Conservation (phyloP, 306 rosid genomes). For the Carpinus viminea region DNA sequence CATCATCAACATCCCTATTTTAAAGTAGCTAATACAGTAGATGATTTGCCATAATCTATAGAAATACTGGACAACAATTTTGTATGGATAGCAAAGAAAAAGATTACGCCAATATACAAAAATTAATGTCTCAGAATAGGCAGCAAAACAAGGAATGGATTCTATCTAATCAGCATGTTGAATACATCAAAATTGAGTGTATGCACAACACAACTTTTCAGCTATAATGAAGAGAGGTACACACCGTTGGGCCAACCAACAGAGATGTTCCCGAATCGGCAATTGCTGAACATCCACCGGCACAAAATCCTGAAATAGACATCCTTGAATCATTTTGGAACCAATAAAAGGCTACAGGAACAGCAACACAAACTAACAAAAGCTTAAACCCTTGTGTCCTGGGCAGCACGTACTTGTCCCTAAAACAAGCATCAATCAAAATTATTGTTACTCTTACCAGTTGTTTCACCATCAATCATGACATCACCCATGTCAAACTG, state of each 20-base stretch:
- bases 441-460: slow-evolving; percentile 41
- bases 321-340: not conserved
- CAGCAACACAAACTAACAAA: not conserved
- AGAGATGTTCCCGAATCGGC: slow-evolving; percentile 89
- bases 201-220: slow-evolving; percentile 3
- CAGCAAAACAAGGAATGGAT: not conserved
- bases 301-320: slow-evolving; percentile 63
- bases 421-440: not conserved
- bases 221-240: slow-evolving; percentile 4
- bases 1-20: not conserved
- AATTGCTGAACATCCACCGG: slow-evolving; percentile 71
- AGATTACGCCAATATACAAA: not conserved
- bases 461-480: slow-evolving; percentile 48
- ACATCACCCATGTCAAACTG: slow-evolving; percentile 84
- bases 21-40: not conserved
- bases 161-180: not conserved
- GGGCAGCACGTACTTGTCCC: not conserved
- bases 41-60: not conserved
- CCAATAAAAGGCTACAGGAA: slow-evolving; percentile 1
- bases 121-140: not conserved
- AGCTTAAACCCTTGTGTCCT: not conserved
- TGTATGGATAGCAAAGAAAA: not conserved
- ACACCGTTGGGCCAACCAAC: slow-evolving; percentile 75
- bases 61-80: not conserved
- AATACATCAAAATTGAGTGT: not conserved